Conservation (phyloP, 148 eudicot species). For the Arctostaphylos glauca region DNA sequence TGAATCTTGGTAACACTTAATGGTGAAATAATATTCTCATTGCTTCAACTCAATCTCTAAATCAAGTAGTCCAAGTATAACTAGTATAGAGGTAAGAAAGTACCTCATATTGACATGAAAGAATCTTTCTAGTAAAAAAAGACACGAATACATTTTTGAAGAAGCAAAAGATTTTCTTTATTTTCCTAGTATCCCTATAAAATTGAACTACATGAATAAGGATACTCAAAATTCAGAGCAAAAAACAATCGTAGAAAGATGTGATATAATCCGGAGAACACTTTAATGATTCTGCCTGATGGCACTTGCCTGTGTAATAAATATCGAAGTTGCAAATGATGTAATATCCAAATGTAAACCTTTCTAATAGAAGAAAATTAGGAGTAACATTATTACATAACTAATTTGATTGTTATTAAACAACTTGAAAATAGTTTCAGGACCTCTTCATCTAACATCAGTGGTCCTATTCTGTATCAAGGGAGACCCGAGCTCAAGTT, state of each 20-base stretch:
- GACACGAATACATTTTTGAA: background rate
- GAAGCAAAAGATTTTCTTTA: background rate
- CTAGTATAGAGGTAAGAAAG: too few species aligned
- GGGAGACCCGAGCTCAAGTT: background rate
- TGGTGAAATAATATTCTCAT: background rate
- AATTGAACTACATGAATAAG: too few species aligned
- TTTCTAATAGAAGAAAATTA: background rate
- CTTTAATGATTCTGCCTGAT: background rate
- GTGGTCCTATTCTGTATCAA: too few species aligned
- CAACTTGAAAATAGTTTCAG: too few species aligned
- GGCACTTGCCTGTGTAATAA: background rate
- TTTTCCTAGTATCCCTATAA: too few species aligned
- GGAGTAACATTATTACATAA: too few species aligned
- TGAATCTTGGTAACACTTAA: background rate
- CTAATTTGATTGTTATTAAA: too few species aligned
- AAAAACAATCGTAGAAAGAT: background rate
- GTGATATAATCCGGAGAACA: background rate
- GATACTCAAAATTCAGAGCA: too few species aligned
- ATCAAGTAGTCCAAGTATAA: too few species aligned
- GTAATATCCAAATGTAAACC: background rate
- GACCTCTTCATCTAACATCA: too few species aligned
- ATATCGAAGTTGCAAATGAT: background rate
- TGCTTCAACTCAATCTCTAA: too few species aligned
- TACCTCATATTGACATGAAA: too few species aligned
- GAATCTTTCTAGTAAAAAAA: background rate